Evolutionary conservation across 2,329 filamentous ascomycete species (phyloP), one percentile per base, ranked within the genome.

Genomic region (Aureobasidium sp.): DNA sequence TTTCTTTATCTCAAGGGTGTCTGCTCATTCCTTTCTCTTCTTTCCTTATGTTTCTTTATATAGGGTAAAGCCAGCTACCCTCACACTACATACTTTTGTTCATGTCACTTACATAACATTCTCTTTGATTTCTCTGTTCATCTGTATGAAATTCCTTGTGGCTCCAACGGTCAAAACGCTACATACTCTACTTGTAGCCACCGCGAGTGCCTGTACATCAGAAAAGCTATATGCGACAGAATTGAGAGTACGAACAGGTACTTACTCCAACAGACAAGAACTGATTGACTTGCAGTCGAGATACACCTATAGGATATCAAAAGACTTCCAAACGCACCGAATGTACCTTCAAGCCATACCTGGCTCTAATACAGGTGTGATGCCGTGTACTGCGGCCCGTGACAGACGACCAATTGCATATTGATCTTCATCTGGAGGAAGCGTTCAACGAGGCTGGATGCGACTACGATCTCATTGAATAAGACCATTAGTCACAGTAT

Each of bases 31-130:
- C 20, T 47, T 56, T 17, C 29, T 36, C 17, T 37, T 23, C 39
- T 57, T 57, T 56, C 27, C 37, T 44, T 57, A 13, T 47, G n/a
- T 44, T 12, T 32, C 12, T 42, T 44, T 27, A 42, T 29, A 29
- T 20, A 34, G 50, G 50, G 50, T 52, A 17, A 52, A 37, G 50
- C 32, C 50, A 52, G 50, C 34, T 52, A 52, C 50, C 50, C 50
- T 39, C 37, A 32, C 20, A 20, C 37, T 29, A 29, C 39, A 42
- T 44, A 26, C 17, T 32, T 56, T 17, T 23, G 29, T 32, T 20
- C 39, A 23, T n/a, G 32, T 34, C 23, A 13, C 44, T 29, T n/a
- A 36, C 13, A 51, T 51, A 51, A 34, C 29, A 6, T 36, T 51
- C 32, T 12, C 48, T 51, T 36, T 12, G 3, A 34, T 8, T 23